These are phyloP conservation scores for Hericium erinaceus DNA, from an alignment of 768 basidiomycete species.

Conservation along the genomic window DNA sequence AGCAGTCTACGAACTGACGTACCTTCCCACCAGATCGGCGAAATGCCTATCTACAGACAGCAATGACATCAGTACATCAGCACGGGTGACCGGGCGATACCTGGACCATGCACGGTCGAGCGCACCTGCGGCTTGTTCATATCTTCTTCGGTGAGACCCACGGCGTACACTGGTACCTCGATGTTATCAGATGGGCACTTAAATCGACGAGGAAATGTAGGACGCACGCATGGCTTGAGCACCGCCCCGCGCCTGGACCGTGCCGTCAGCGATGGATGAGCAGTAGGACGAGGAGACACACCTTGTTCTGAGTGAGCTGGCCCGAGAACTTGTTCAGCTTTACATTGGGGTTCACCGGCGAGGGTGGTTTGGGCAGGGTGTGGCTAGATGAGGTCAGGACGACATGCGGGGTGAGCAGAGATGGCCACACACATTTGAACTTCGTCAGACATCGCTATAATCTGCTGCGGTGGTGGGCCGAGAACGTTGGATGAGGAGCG, in stretches of 20 bases:
- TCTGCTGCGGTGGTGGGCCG: no score
- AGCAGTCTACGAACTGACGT: slow-evolving; percentile 6
- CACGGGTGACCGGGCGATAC: no score
- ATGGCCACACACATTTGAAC: neutral
- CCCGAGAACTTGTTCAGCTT: slow-evolving; percentile 70
- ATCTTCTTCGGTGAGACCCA: slow-evolving; percentile 67
- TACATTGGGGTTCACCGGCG: slow-evolving; percentile 23
- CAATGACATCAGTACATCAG: slow-evolving; percentile 5
- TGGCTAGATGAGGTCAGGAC: slow-evolving; percentile 25
- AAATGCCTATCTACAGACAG: slow-evolving; percentile 64
- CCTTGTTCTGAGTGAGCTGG: slow-evolving; percentile 73
- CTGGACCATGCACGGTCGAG: neutral
- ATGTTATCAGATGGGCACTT: neutral
- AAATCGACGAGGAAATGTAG: neutral
- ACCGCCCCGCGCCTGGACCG: slow-evolving; percentile 47
- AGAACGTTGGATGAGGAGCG: no score
- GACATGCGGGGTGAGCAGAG: neutral
- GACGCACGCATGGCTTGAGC: slow-evolving; percentile 81
- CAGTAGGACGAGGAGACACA: slow-evolving; percentile 16
- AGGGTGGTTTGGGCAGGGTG: slow-evolving; percentile 26
- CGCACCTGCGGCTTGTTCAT: slow-evolving; percentile 76
- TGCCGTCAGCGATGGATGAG: neutral
- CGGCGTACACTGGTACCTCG: slow-evolving; percentile 55
- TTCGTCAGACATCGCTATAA: neutral
- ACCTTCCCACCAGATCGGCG: slow-evolving; percentile 92